Conservation (phyloP, 1,139 yeast species). For the Pichiaceae sp. region DNA sequence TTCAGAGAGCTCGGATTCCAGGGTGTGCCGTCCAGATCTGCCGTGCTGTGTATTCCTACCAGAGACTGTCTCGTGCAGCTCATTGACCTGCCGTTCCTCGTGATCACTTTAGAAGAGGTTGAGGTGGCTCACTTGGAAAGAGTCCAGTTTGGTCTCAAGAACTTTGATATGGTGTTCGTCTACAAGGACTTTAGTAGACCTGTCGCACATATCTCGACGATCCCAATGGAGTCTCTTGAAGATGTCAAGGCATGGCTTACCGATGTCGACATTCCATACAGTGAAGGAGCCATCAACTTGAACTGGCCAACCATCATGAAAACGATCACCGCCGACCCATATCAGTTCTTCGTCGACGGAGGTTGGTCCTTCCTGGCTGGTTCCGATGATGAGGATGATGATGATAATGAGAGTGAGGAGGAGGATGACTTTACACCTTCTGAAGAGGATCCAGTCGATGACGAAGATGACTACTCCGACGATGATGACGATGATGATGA, state of each 20-base stretch:
- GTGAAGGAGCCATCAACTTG: slow-evolving; percentile 92
- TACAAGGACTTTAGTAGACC: slow-evolving; percentile 85
- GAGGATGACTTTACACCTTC: slow-evolving; percentile 54
- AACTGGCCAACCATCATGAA: slow-evolving; percentile 96
- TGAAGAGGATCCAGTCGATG: slow-evolving; percentile 69
- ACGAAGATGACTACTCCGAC: slow-evolving; percentile 40
- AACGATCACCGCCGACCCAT: slow-evolving; percentile 86
- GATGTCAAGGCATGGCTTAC: slow-evolving; percentile 94
- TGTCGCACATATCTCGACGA: slow-evolving; percentile 88
- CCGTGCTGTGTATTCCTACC: slow-evolving; percentile 94
- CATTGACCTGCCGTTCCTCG: slow-evolving; percentile 91
- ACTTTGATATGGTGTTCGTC: slow-evolving; percentile 91
- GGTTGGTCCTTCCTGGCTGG: slow-evolving; percentile 92
- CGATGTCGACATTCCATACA: slow-evolving; percentile 88
- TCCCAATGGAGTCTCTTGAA: slow-evolving; percentile 87
- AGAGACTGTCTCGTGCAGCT: slow-evolving; percentile 93
- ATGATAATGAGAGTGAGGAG: slow-evolving; percentile 36
- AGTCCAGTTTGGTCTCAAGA: slow-evolving; percentile 93
- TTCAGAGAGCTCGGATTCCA: slow-evolving; percentile 94
- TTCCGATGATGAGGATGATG: slow-evolving; percentile 51
- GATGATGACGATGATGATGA: slow-evolving; percentile 31
- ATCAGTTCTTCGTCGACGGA: slow-evolving; percentile 87
- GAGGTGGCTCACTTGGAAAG: slow-evolving; percentile 95
- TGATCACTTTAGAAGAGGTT: slow-evolving; percentile 82
- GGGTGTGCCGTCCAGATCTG: slow-evolving; percentile 95